phyloP scores from a whole-genome alignment of 2,329 filamentous ascomycete species.

The Fusarium camptoceras region DNA sequence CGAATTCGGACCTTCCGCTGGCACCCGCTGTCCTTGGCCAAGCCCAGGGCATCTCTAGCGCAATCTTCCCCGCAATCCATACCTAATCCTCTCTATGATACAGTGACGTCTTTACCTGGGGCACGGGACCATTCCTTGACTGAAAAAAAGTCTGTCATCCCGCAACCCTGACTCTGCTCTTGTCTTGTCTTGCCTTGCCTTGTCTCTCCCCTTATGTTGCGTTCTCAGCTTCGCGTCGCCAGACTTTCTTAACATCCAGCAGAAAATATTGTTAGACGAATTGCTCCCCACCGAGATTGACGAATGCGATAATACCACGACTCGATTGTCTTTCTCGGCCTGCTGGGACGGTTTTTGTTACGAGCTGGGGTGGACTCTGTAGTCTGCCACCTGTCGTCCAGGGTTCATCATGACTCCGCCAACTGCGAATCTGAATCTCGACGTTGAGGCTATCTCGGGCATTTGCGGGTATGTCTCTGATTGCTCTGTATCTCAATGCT shows the following conservation, averaged over 20 bases:
- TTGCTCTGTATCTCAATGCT: background rate
- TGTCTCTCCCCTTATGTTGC: conserved; percentile 35
- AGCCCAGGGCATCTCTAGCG: conserved; percentile 24
- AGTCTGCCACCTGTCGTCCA: conserved; percentile 32
- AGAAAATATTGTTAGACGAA: background rate
- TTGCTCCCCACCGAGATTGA: background rate
- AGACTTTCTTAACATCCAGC: background rate
- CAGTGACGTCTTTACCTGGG: conserved; percentile 43
- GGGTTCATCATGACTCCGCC: conserved; percentile 63
- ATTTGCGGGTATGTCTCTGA: conserved; percentile 79
- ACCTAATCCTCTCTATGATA: conserved; percentile 20
- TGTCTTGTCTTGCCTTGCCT: background rate
- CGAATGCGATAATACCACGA: conserved; percentile 24
- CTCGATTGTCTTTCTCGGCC: conserved; percentile 3
- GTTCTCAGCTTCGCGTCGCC: conserved; percentile 9
- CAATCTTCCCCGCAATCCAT: conserved; percentile 28
- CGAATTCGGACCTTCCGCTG: conserved; percentile 24
- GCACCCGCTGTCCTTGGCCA: background rate
- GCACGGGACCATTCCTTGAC: conserved; percentile 40
- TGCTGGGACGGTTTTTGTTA: conserved; percentile 11
- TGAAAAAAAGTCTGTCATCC: conserved; percentile 42
- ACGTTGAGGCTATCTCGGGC: conserved; percentile 90
- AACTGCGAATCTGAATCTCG: conserved; percentile 72
- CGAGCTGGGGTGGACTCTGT: conserved; percentile 18
- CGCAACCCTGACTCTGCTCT: conserved; percentile 15